Evolutionary conservation across 768 basidiomycete species (phyloP).

Genomic region (Boletellus sp.): DNA sequence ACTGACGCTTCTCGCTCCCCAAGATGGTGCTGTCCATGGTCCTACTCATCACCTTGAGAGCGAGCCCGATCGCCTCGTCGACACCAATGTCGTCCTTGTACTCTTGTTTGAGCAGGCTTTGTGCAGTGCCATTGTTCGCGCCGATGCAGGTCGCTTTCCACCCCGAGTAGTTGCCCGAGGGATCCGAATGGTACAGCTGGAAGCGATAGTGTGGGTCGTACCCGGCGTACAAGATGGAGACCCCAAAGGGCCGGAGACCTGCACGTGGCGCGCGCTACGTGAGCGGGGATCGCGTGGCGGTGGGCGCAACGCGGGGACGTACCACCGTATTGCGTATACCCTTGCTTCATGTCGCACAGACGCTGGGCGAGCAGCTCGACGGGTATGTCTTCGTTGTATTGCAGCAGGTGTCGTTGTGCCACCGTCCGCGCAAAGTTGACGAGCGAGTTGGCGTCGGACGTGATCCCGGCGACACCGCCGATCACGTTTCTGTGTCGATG

Average conservation of each 20-base stretch:
- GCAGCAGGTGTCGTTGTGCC: slow-evolving; percentile 83
- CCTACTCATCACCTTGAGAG: slow-evolving; percentile 95
- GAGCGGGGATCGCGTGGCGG: not conserved
- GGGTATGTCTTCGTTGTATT: slow-evolving; percentile 96
- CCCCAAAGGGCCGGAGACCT: slow-evolving; percentile 96
- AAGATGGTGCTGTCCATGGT: slow-evolving; percentile 99
- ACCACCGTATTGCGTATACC: slow-evolving; percentile 97
- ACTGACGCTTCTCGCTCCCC: slow-evolving; percentile 91
- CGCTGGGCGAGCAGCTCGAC: slow-evolving; percentile 93
- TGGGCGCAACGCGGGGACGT: slow-evolving; percentile 13
- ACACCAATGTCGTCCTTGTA: slow-evolving; percentile 93
- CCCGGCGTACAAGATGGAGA: slow-evolving; percentile 94
- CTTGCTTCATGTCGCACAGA: slow-evolving; percentile 96
- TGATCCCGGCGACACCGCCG: slow-evolving; percentile 91
- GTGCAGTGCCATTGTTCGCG: slow-evolving; percentile 96
- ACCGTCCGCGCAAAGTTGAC: slow-evolving; percentile 91
- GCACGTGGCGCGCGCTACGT: not conserved
- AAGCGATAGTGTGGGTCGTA: slow-evolving; percentile 95
- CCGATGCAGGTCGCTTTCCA: slow-evolving; percentile 99
- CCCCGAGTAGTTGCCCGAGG: slow-evolving; percentile 96
- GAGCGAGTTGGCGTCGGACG: slow-evolving; percentile 96
- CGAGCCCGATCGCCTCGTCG: slow-evolving; percentile 89
- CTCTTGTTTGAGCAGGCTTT: slow-evolving; percentile 94
- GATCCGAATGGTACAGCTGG: slow-evolving; percentile 98
- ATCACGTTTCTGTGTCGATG: slow-evolving; percentile 75